A percentile compares a stretch with the other conserved stretches of the same genome.
These are phyloP conservation scores for Chloris gayana DNA, from an alignment of 176 grass and related monocot genomes.

Conservation along the genomic window DNA sequence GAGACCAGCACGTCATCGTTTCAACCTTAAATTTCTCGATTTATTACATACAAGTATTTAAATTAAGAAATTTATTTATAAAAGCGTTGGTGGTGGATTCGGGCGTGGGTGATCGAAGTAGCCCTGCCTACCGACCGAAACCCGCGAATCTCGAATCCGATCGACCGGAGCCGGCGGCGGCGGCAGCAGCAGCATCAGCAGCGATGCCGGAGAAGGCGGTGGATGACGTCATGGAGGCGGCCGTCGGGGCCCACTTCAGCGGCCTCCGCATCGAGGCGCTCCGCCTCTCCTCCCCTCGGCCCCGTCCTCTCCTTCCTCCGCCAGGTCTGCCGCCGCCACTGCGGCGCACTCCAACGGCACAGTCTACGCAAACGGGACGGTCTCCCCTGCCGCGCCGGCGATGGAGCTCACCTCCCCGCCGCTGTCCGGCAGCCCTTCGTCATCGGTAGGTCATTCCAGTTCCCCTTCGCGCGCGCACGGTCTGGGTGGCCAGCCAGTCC, in stretches of 20 bases:
- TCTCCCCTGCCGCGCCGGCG: not conserved
- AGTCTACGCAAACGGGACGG: constrained; percentile 28
- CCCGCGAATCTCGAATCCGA: constrained; percentile 29
- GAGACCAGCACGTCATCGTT: not conserved
- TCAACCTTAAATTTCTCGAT: not conserved
- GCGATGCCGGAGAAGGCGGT: constrained; percentile 70
- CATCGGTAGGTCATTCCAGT: constrained; percentile 55
- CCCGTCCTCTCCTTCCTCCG: constrained; percentile 76
- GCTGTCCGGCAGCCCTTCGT: constrained; percentile 72
- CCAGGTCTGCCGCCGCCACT: constrained; percentile 24
- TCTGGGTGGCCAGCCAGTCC: not conserved
- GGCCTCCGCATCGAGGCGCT: constrained; percentile 82
- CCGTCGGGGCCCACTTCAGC: constrained; percentile 91
- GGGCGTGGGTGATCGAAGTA: not conserved
- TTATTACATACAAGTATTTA: not conserved
- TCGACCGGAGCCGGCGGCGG: no score
- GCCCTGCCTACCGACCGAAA: not conserved
- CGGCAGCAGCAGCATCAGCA: constrained; percentile 4
- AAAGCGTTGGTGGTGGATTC: not conserved
- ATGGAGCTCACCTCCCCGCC: constrained; percentile 21
- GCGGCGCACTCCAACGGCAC: constrained; percentile 27
- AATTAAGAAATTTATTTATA: not conserved
- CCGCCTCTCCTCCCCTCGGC: constrained; percentile 55
- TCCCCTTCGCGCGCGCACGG: not conserved
- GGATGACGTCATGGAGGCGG: constrained; percentile 80